Evolutionary conservation across 2,329 filamentous ascomycete species (phyloP).

Genomic region (Sordariomycetes sp.): DNA sequence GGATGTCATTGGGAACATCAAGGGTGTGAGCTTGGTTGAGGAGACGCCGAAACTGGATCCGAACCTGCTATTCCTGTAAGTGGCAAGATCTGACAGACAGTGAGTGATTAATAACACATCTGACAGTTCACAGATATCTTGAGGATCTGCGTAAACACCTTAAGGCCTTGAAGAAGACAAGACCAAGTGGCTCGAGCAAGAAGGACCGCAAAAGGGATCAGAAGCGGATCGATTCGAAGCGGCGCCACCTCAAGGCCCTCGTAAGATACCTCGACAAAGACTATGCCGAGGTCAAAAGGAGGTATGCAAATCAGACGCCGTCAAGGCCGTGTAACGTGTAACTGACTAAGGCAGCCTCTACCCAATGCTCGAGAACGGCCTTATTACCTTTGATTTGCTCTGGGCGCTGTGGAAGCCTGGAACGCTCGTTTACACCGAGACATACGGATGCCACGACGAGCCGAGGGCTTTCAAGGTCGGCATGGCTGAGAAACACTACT

Average conservation of each 20-base stretch:
- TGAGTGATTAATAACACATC: neutral
- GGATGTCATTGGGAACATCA: conserved; percentile 20
- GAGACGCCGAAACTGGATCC: conserved; percentile 63
- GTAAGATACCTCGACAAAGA: conserved; percentile 70
- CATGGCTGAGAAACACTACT: conserved; percentile 54
- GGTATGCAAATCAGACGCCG: conserved; percentile 11
- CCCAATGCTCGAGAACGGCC: conserved; percentile 65
- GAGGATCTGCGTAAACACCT: conserved; percentile 57
- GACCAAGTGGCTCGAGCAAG: conserved; percentile 27
- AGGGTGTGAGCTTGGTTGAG: conserved; percentile 61
- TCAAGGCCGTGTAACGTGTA: neutral
- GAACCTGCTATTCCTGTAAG: conserved; percentile 54
- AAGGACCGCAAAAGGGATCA: conserved; percentile 48
- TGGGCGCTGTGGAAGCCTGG: conserved; percentile 88
- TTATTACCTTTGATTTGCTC: conserved; percentile 78
- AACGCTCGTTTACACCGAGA: conserved; percentile 63
- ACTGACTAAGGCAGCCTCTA: conserved; percentile 41
- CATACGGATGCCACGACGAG: conserved; percentile 64
- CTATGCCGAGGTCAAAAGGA: conserved; percentile 63
- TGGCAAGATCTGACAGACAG: neutral
- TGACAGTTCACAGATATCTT: conserved; percentile 41
- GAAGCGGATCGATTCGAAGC: conserved; percentile 43
- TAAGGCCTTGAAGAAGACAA: conserved; percentile 49
- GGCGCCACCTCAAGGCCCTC: conserved; percentile 56
- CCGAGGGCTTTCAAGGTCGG: conserved; percentile 76